These are phyloP conservation scores for Andrographis paniculata DNA, from an alignment of 305 asterid species.

Conservation along the genomic window DNA sequence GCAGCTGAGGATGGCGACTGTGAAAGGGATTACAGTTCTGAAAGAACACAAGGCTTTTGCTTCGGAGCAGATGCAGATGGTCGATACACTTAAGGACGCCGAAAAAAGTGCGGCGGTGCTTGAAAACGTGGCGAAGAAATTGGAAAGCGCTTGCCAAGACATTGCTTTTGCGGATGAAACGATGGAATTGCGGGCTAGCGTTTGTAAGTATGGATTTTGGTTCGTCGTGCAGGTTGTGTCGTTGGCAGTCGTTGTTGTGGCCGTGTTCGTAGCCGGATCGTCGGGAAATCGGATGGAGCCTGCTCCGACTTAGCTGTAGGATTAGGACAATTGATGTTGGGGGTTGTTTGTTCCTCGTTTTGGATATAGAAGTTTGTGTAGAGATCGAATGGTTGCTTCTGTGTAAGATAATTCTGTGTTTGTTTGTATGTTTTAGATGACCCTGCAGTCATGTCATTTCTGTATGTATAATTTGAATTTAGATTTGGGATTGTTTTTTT, in stretches of 20 bases:
- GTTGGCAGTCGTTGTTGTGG: constrained; percentile 25
- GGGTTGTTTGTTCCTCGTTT: neutral
- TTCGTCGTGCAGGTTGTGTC: constrained; percentile 44
- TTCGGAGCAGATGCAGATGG: constrained; percentile 42
- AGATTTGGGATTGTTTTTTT: too few relatives aligned
- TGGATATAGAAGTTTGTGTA: neutral
- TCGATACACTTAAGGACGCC: constrained; percentile 43
- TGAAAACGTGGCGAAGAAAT: constrained; percentile 34
- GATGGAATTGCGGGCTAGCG: constrained; percentile 34
- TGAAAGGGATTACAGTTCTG: constrained; percentile 38
- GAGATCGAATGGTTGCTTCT: neutral
- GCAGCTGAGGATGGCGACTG: constrained; percentile 28
- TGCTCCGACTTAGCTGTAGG: constrained; percentile 55
- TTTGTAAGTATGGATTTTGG: constrained; percentile 45
- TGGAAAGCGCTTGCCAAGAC: constrained; percentile 39
- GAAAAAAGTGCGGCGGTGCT: constrained; percentile 41
- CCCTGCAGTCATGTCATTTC: too few relatives aligned
- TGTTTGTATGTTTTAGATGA: neutral
- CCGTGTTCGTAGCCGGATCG: constrained; percentile 30
- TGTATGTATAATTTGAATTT: too few relatives aligned
- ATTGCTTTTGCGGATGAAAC: constrained; percentile 34
- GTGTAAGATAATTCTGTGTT: neutral
- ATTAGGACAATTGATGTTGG: neutral
- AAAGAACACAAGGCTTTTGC: constrained; percentile 41
- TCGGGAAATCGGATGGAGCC: constrained; percentile 29